These are phyloP conservation scores for Fraxinus pennsylvanica DNA, from an alignment of 257 asterid species.

Conservation along the genomic window DNA sequence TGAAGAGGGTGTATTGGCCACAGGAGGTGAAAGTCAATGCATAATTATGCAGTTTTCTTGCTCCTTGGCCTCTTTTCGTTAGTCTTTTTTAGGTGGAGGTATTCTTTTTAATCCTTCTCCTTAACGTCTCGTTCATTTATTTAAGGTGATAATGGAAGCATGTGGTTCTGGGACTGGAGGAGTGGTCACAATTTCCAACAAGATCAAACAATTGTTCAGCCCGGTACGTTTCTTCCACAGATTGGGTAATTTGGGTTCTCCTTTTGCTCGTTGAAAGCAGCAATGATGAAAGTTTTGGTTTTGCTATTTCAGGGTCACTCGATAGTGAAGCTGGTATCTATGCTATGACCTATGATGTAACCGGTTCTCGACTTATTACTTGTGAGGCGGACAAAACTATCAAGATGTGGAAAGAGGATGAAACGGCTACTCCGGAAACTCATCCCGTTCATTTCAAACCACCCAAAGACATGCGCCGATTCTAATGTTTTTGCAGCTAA, in stretches of 20 bases:
- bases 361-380: conserved; percentile 84
- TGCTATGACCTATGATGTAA: conserved; percentile 58
- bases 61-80: background rate
- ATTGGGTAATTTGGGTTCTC: background rate
- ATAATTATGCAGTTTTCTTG: background rate
- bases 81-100: background rate
- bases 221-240: conserved; percentile 50
- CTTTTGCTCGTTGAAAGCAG: background rate
- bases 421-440: conserved; percentile 80
- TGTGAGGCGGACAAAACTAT: conserved; percentile 97
- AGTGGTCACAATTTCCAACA: conserved; percentile 99
- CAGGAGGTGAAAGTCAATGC: conserved; percentile 69
- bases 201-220: conserved; percentile 92
- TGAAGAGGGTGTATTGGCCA: conserved; percentile 82
- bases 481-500: conserved; percentile 33
- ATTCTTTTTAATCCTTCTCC: conserved; percentile 5
- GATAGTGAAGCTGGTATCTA: conserved; percentile 97
- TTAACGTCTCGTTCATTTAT: background rate
- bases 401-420: conserved; percentile 99
- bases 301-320: conserved; percentile 65
- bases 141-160: conserved; percentile 93
- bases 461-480: conserved; percentile 92
- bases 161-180: conserved; percentile 99
- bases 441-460: conserved; percentile 95
- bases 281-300: background rate